phyloP scores from a whole-genome alignment of 768 basidiomycete species.

The Leccinum rimulosum region DNA sequence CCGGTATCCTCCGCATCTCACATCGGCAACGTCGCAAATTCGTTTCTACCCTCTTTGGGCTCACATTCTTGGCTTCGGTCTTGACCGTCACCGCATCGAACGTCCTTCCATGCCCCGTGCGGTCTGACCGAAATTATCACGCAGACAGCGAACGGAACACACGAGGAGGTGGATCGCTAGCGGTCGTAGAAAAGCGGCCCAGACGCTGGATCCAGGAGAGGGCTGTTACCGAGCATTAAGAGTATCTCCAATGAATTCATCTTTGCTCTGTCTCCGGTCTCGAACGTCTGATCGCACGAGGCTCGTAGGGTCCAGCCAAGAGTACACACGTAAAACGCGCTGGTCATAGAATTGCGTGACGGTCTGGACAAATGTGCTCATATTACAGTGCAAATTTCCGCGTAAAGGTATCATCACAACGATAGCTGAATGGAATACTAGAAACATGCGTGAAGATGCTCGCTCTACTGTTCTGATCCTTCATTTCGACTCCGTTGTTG shows the following conservation, averaged over 20 bases:
- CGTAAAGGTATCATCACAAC: conserved; percentile 22
- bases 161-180: conserved; percentile 25
- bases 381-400: conserved; percentile 32
- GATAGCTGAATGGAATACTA: conserved; percentile 4
- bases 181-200: conserved; percentile 60
- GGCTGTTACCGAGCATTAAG: conserved; percentile 17
- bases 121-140: conserved; percentile 53
- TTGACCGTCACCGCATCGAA: conserved; percentile 79
- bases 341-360: conserved; percentile 20
- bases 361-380: conserved; percentile 23
- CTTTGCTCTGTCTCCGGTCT: neutral
- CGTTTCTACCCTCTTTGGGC: conserved; percentile 74
- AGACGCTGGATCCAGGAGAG: conserved; percentile 84
- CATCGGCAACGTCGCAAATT: conserved; percentile 61
- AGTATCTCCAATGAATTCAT: conserved; percentile 2
- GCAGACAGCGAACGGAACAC: conserved; percentile 47
- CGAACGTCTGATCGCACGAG: neutral
- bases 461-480: conserved; percentile 16
- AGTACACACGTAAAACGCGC: conserved; percentile 12
- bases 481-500: conserved; percentile 32
- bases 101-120: conserved; percentile 79
- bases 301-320: neutral
- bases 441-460: conserved; percentile 13
- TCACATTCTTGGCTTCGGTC: conserved; percentile 77
- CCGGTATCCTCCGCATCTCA: conserved; percentile 58